Evolutionary conservation across 2,329 filamentous ascomycete genomes (phyloP), one percentile per base, ranked within the genome.

Genomic region (Chrysoporthe cubensis): DNA sequence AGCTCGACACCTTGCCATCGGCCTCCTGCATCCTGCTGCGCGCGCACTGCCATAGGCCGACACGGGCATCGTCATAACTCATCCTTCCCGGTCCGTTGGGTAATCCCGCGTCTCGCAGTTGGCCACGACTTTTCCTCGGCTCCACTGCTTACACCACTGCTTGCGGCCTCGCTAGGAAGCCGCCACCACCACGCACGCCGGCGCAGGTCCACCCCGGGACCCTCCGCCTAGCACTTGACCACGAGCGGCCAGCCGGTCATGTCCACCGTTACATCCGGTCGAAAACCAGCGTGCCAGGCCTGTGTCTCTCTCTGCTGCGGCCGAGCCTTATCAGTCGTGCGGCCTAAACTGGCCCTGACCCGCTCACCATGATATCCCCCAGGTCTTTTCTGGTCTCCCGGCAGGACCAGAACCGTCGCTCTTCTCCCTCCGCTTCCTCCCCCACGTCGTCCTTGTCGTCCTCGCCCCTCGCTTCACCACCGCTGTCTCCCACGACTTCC

Each of bases 371-470:
- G 77, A 78, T 80, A 75, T 78, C 77, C 69, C 77, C 79, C 67
- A 78, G 78, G 64, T 79, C 78, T 57, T 79, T 78, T 74, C 76
- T 81, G 70, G 77, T 78, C 64, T 75, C 77, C 63, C 75, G 75
- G 70, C 76, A 76, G 64, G 75, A 72, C 66, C 70, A 76, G 40
- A 32, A 21, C 26, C 57, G 57, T n/a, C 57, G n/a, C 40, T 11
- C n/a, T 60, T 11, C 40, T 60, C 37, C 52, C 59, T 26, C 67
- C 32, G 40, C 72, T 52, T 56, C 69, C 46, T 26, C 62, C 44
- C 67, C 60, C 48, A 26, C 26, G 26, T 26, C 26, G 26, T 58
- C 52, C 56, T 21, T 66, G 44, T 40, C 56, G 50, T 40, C 70
- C 60, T 40, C 71, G 48, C 67, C 74, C 7, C 72, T 70, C 40